Conservation (phyloP, 805 yeast genomes). For the Metschnikowia gelsemii region DNA sequence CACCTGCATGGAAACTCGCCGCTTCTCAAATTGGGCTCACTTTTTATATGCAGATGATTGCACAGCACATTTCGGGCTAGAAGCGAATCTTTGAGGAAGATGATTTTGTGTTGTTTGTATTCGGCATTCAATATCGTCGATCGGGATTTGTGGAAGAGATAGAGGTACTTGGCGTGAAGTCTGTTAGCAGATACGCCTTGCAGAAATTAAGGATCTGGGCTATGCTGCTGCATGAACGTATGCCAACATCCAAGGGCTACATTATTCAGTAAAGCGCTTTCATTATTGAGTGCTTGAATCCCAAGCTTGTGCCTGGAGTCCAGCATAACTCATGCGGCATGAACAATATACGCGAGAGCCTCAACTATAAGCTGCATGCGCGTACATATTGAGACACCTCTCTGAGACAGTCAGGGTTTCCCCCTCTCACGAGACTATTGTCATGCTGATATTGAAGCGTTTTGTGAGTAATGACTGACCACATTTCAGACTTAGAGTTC, state of each 20-base stretch:
- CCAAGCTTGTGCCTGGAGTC: too few species aligned
- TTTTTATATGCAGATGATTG: neutral
- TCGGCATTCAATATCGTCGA: too few species aligned
- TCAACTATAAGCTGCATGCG: neutral
- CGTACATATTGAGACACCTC: neutral
- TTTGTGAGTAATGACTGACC: too few species aligned
- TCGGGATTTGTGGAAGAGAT: too few species aligned
- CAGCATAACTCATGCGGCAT: too few species aligned
- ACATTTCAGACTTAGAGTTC: neutral
- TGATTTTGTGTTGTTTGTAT: slow-evolving; percentile 5
- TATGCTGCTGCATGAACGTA: neutral
- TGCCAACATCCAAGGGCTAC: neutral
- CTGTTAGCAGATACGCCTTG: neutral
- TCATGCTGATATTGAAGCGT: neutral
- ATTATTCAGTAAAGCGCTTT: neutral
- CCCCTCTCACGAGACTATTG: neutral
- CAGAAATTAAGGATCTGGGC: neutral
- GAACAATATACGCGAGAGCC: neutral
- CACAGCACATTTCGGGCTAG: slow-evolving; percentile 8
- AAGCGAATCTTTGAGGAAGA: slow-evolving; percentile 7
- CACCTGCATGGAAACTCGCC: slow-evolving; percentile 1
- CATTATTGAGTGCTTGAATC: too few species aligned
- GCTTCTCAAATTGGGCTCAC: neutral
- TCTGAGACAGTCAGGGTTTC: neutral
- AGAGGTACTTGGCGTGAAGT: too few species aligned